Evolutionary conservation across 805 yeast genomes (phyloP).

Genomic region (Candida stauntonica): DNA sequence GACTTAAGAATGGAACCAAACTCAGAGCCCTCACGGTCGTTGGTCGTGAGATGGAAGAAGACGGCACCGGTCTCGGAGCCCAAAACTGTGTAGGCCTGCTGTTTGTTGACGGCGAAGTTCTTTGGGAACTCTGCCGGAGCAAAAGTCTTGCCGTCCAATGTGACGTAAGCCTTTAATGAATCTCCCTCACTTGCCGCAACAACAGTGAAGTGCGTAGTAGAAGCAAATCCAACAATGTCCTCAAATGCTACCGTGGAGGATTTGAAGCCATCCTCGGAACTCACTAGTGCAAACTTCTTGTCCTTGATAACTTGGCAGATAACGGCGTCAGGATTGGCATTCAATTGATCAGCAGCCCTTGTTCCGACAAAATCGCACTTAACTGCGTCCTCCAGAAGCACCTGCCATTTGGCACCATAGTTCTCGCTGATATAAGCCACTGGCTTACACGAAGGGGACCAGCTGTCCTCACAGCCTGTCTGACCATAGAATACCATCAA

Average conservation of each 20-base stretch:
- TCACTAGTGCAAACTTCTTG: constrained; percentile 29
- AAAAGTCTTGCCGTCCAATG: constrained; percentile 73
- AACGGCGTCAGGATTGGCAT: constrained; percentile 45
- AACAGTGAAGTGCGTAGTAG: constrained; percentile 64
- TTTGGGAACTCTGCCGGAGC: constrained; percentile 81
- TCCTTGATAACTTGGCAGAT: constrained; percentile 52
- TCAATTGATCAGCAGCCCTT: constrained; percentile 35
- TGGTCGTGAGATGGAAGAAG: constrained; percentile 78
- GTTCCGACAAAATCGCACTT: constrained; percentile 64
- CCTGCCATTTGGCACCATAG: constrained; percentile 58
- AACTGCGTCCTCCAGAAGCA: constrained; percentile 45
- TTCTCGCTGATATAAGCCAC: constrained; percentile 60
- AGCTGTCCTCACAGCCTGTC: constrained; percentile 40
- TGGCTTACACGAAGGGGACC: constrained; percentile 40
- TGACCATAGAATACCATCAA: constrained; percentile 68
- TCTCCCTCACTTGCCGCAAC: constrained; percentile 58
- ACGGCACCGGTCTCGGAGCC: constrained; percentile 71
- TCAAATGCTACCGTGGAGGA: constrained; percentile 42
- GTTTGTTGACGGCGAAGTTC: constrained; percentile 50
- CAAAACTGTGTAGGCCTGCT: constrained; percentile 75
- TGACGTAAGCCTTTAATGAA: constrained; percentile 61
- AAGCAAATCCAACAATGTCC: constrained; percentile 67
- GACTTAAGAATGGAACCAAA: constrained; percentile 82
- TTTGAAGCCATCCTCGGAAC: constrained; percentile 21
- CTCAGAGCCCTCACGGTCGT: constrained; percentile 45